Conservation (phyloP, 2,329 filamentous ascomycete species). For the Verticillium klebahnii region DNA sequence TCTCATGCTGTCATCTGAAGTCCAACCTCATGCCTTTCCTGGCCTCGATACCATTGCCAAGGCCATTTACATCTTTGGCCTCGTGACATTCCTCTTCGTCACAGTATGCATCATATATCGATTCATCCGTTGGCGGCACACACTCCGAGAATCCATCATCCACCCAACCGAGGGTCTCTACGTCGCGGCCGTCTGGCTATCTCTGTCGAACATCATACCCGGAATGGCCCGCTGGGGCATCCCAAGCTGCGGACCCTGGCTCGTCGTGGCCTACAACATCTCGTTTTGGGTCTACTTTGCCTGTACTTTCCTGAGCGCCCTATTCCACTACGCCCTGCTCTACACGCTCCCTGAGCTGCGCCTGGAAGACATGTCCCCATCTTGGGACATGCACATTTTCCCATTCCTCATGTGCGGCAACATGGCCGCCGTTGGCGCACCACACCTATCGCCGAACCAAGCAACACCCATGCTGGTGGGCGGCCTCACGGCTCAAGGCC, state of each 20-base stretch:
- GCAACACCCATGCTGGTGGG: constrained; percentile 51
- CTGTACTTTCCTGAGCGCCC: constrained; percentile 45
- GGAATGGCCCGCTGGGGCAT: constrained; percentile 47
- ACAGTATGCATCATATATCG: constrained; percentile 40
- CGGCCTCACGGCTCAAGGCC: constrained; percentile 55
- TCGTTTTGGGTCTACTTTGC: constrained; percentile 60
- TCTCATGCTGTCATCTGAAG: constrained; percentile 35
- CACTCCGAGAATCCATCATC: constrained; percentile 37
- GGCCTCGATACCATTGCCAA: constrained; percentile 49
- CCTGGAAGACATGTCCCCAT: constrained; percentile 50
- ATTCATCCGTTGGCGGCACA: constrained; percentile 44
- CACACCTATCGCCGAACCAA: constrained; percentile 38
- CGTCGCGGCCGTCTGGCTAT: constrained; percentile 58
- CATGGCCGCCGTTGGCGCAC: constrained; percentile 48
- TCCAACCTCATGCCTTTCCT: constrained; percentile 47
- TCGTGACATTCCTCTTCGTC: constrained; percentile 51
- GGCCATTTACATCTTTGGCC: constrained; percentile 45
- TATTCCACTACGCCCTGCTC: constrained; percentile 54
- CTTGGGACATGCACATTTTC: constrained; percentile 60
- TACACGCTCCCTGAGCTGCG: constrained; percentile 44
- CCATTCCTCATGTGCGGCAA: constrained; percentile 60
- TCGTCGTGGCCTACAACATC: constrained; percentile 46
- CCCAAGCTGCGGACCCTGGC: constrained; percentile 39
- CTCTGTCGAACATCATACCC: constrained; percentile 53
- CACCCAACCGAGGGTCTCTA: constrained; percentile 55